Conservation (phyloP, 2,329 filamentous ascomycete species). For the Apiospora saccharicola region DNA sequence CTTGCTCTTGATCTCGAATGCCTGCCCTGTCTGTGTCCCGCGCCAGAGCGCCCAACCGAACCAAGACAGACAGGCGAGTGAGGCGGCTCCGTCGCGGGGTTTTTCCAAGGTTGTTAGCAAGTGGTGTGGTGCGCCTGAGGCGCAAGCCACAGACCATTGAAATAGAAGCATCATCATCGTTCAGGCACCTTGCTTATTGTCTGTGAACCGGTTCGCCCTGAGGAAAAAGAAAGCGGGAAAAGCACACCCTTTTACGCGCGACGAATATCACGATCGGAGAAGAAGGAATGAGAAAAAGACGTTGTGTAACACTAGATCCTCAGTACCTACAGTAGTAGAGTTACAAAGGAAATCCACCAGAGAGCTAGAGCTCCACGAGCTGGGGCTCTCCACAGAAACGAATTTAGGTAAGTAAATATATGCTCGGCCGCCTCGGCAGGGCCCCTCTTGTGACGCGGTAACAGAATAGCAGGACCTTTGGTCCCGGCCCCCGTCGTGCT, state of each 20-base stretch:
- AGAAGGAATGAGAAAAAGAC: not conserved
- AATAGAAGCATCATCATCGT: not conserved
- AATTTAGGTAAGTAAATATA: not conserved
- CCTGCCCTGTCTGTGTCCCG: not conserved
- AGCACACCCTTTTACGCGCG: not conserved
- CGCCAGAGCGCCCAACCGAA: not conserved
- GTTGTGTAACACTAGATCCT: slow-evolving; percentile 8
- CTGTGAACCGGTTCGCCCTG: not conserved
- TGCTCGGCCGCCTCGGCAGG: slow-evolving; percentile 1
- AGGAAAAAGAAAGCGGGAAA: not conserved
- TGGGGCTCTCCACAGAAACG: not conserved
- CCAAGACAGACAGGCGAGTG: not conserved
- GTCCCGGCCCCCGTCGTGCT: not conserved
- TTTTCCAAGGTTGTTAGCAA: not conserved
- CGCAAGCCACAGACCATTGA: not conserved
- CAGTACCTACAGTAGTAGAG: slow-evolving; percentile 8
- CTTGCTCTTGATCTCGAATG: not conserved
- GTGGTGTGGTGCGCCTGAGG: not conserved
- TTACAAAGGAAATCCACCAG: slow-evolving; percentile 2
- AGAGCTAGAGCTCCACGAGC: not conserved
- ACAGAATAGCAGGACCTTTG: not conserved
- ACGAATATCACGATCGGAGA: too few relatives aligned
- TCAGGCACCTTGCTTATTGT: not conserved
- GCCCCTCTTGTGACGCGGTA: slow-evolving; percentile 14
- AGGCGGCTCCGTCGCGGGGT: not conserved